These are phyloP conservation scores for Bassia scoparia DNA, from an alignment of 148 eudicot genomes.

Conservation along the genomic window DNA sequence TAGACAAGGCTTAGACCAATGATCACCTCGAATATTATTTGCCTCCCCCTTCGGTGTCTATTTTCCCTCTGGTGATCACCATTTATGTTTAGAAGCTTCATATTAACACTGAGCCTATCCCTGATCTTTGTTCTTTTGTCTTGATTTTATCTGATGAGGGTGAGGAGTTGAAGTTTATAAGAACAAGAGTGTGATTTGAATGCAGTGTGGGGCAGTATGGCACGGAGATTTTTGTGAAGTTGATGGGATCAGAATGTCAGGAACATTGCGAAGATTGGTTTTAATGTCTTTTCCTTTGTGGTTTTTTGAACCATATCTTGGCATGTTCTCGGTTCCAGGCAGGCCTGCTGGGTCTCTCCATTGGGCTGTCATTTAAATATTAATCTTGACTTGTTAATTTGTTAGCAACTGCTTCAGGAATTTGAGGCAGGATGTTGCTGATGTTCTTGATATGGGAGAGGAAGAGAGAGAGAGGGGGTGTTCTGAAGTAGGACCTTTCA, in stretches of 20 bases:
- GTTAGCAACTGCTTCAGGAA: no score
- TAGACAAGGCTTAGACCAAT: background rate
- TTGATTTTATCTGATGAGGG: background rate
- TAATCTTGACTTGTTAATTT: no score
- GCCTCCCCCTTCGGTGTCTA: background rate
- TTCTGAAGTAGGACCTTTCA: background rate
- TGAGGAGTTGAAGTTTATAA: background rate
- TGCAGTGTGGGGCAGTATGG: background rate
- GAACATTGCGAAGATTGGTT: no score
- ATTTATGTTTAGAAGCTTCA: background rate
- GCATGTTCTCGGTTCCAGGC: no score
- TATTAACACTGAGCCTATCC: background rate
- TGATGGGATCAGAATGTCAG: background rate
- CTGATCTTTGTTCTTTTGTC: background rate
- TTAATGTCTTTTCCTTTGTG: no score
- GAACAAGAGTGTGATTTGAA: background rate
- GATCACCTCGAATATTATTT: background rate
- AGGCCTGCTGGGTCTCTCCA: no score
- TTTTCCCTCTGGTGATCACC: no score
- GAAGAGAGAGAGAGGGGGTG: no score
- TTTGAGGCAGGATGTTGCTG: no score
- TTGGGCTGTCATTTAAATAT: no score
- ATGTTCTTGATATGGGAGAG: no score
- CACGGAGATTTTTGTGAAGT: background rate
- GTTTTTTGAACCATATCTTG: no score